Conservation (phyloP, 2,329 filamentous ascomycete genomes). For the Aspergillus neoniger region DNA sequence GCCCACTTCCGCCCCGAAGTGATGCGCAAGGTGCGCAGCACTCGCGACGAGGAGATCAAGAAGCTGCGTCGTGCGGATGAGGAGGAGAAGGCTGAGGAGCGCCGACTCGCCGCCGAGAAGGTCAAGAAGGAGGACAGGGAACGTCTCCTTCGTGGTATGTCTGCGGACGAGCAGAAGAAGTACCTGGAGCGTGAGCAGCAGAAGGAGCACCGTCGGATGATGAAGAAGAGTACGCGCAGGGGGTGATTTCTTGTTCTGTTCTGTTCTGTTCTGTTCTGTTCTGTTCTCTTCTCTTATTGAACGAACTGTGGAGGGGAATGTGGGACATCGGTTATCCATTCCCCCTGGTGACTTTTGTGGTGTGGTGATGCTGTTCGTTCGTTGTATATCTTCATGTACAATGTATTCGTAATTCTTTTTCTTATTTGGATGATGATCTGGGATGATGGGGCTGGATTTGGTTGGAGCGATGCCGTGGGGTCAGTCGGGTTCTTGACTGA, state of each 20-base stretch:
- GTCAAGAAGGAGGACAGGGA: constrained; percentile 89
- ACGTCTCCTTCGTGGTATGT: constrained; percentile 72
- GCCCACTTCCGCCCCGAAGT: constrained; percentile 92
- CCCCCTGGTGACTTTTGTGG: constrained; percentile 12
- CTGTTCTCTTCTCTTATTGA: background rate
- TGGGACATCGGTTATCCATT: constrained; percentile 5
- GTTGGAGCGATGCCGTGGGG: background rate
- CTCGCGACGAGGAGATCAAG: constrained; percentile 76
- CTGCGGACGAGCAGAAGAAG: constrained; percentile 82
- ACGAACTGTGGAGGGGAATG: constrained; percentile 8
- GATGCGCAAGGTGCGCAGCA: constrained; percentile 75
- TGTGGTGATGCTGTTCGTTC: background rate
- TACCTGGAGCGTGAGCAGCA: constrained; percentile 79
- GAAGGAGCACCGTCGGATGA: constrained; percentile 65
- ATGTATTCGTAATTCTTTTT: constrained; percentile 23
- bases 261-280: background rate
- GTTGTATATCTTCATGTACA: constrained; percentile 26
- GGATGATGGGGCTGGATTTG: background rate
- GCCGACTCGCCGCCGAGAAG: constrained; percentile 55
- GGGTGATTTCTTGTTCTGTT: constrained; percentile 34
- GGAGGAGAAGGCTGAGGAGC: constrained; percentile 66
- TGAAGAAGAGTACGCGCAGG: constrained; percentile 64
- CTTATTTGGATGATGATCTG: constrained; percentile 10
- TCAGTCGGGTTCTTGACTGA: background rate
- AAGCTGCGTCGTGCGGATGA: constrained; percentile 80